A percentile compares a stretch with the other conserved stretches of the same genome.
Conservation (phyloP, 192 early-diverging fungal species). For the Coemansia sp. region DNA sequence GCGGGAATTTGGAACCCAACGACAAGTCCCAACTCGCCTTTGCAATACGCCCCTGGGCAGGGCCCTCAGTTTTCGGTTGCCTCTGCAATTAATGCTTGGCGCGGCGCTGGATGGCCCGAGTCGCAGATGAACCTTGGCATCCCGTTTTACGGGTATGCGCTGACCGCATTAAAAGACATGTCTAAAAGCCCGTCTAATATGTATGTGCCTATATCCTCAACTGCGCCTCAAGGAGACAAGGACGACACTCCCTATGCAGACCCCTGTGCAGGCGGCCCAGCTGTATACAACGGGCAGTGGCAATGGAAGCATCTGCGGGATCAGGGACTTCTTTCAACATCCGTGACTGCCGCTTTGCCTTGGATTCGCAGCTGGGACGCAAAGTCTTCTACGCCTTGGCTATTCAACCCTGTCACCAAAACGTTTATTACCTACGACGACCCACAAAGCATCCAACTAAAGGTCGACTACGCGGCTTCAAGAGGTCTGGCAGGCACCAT, state of each 20-base stretch:
- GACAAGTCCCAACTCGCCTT: conserved; percentile 61
- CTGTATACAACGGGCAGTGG: conserved; percentile 61
- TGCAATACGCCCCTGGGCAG: conserved; percentile 19
- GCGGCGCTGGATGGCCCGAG: conserved; percentile 55
- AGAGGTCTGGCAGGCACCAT: conserved; percentile 62
- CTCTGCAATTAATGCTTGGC: conserved; percentile 53
- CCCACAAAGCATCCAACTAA: conserved; percentile 56
- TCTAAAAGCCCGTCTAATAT: conserved; percentile 10
- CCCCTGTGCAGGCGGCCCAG: conserved; percentile 41
- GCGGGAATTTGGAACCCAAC: conserved; percentile 53
- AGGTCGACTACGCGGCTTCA: conserved; percentile 58
- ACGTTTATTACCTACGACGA: conserved; percentile 71
- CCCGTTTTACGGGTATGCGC: conserved; percentile 59
- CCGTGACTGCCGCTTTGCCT: conserved; percentile 25
- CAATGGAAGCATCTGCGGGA: conserved; percentile 59
- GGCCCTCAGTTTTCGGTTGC: conserved; percentile 28
- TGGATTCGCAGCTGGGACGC: conserved; percentile 66
- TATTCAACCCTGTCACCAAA: conserved; percentile 60
- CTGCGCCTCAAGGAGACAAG: conserved; percentile 55
- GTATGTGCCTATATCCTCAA: conserved; percentile 8
- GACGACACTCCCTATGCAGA: conserved; percentile 56
- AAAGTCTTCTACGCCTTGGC: conserved; percentile 63
- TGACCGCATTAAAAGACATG: conserved; percentile 13
- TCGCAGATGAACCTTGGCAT: conserved; percentile 58
- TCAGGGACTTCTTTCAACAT: conserved; percentile 39